Evolutionary conservation across 139 green algal species (phyloP), one percentile per base, ranked within the genome.

Genomic region (Trebouxia sp.): DNA sequence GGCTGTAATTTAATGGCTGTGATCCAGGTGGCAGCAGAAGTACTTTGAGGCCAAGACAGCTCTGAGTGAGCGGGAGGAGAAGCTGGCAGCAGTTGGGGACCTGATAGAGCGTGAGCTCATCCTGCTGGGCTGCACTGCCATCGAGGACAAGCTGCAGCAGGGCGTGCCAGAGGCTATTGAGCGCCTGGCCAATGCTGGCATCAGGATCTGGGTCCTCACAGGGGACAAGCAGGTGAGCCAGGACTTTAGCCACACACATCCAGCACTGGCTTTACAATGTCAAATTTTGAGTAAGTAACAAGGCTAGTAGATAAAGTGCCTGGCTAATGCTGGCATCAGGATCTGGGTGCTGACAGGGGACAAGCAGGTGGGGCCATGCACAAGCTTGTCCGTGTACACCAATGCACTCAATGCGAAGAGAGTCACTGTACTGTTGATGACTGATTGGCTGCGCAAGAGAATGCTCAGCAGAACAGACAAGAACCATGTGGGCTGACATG

Each of bases 131-230:
- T 88, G 87, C 37, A 96, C 90, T 1, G 92, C 91, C 28, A 92
- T 96, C 67, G 91, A 96, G 83, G 92, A 96, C 78, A 93, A 93
- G 85, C 85, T 94, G 65, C 55, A 78, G 58, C 8, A 74, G 24
- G 81, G 81, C 9, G 82, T 85, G 65, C 66, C 76, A 12, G 76
- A 85, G 76, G 65, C 50, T 67, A 85, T 85, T 24, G 82, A 83
- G 76, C 76, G 42, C 55, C 83, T 93, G 62, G 56, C 53, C 7
- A 53, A 65, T 35, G 89, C 89, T 26, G 86, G 84, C 82, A 90
- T 93, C 69, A 83, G 84, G 37, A 72, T 93, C 51, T 93, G 89
- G 89, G 81, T 93, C 37, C 86, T 93, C 75, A 93, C 89, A 24
- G 89, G 90, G 37, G 89, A 94, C 85, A 93, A 93, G 83, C 78